phyloP scores from a whole-genome alignment of 495 filamentous ascomycete genomes.

The Penicillium lagena region DNA sequence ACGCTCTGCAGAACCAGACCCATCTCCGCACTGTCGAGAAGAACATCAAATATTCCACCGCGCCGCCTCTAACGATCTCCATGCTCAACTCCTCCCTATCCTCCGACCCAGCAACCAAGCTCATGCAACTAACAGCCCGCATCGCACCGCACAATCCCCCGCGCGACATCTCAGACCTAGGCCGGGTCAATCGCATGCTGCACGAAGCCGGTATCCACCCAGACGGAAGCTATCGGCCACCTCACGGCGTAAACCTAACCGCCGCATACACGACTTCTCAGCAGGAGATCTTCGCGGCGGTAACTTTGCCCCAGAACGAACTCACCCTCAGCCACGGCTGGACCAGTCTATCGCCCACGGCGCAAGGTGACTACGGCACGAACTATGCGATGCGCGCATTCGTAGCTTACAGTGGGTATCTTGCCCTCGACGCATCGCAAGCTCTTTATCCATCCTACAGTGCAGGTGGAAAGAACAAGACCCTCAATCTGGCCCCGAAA shows the following conservation, averaged over 20 bases:
- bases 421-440: not conserved
- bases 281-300: not conserved
- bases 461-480: not conserved
- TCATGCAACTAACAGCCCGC: not conserved
- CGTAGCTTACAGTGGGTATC: constrained; percentile 1
- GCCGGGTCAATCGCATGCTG: not conserved
- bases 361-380: no score
- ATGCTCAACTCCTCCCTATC: not conserved
- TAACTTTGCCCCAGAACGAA: not conserved
- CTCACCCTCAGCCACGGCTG: not conserved
- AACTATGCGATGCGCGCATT: not conserved
- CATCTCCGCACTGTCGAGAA: no score
- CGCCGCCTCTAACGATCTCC: not conserved
- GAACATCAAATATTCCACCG: not conserved
- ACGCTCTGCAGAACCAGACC: not conserved
- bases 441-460: not conserved
- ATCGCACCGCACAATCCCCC: not conserved
- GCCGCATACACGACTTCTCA: not conserved
- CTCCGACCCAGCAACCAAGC: not conserved
- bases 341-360: no score
- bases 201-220: not conserved
- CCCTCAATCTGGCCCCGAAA: not conserved
- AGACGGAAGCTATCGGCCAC: not conserved
- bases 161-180: not conserved
- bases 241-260: not conserved